These are phyloP conservation scores for Alternaria sp. DNA, from an alignment of 2,329 filamentous ascomycete genomes.

Conservation along the genomic window DNA sequence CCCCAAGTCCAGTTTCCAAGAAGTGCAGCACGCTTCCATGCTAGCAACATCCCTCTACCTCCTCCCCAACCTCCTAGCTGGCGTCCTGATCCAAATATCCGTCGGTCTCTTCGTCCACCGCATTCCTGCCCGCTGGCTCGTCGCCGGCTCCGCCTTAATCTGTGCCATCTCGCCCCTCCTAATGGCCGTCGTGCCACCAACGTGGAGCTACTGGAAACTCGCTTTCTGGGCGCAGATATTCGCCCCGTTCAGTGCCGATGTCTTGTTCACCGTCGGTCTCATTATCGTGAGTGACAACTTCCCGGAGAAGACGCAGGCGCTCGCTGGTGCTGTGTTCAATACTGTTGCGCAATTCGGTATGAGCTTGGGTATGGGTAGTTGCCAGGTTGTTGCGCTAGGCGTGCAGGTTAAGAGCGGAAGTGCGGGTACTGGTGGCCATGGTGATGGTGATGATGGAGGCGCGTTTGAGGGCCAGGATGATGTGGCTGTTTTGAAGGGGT, in stretches of 20 bases:
- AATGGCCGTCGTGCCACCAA: constrained; percentile 60
- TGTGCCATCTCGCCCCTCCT: constrained; percentile 58
- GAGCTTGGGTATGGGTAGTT: constrained; percentile 36
- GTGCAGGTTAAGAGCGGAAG: constrained; percentile 8
- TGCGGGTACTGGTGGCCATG: constrained; percentile 6
- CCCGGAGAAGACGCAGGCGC: constrained; percentile 62
- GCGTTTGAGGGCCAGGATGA: constrained; percentile 14
- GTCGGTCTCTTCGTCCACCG: constrained; percentile 56
- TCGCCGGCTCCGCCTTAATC: constrained; percentile 51
- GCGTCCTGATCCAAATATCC: constrained; percentile 51
- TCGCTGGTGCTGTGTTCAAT: constrained; percentile 68
- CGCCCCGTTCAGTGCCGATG: constrained; percentile 52
- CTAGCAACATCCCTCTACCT: constrained; percentile 50
- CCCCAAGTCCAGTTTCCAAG: constrained; percentile 43
- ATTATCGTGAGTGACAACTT: constrained; percentile 63
- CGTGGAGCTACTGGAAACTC: constrained; percentile 60
- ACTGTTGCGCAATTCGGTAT: constrained; percentile 64
- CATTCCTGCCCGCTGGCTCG: constrained; percentile 51
- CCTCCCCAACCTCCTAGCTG: constrained; percentile 49
- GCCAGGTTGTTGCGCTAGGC: constrained; percentile 36
- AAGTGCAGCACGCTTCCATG: constrained; percentile 44
- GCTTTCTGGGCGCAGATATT: constrained; percentile 53
- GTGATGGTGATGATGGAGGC: constrained; percentile 2
- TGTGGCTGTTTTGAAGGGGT: constrained; percentile 21
- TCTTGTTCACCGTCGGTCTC: constrained; percentile 63